phyloP scores from a whole-genome alignment of 2,329 filamentous ascomycete genomes.

The Clathrospora elynae region DNA sequence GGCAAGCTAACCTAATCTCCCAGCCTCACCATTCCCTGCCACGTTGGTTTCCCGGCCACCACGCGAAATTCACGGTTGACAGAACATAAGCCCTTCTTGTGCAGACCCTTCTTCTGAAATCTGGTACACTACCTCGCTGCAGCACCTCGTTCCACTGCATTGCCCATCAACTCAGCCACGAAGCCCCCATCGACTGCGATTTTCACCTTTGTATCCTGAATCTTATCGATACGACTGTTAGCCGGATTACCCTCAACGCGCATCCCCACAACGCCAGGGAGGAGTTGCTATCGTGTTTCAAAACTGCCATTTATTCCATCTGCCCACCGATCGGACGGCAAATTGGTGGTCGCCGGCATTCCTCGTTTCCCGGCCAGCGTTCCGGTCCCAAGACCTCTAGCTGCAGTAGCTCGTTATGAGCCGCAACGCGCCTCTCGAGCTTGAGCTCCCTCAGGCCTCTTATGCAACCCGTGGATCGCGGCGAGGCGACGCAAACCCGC shows the following conservation, averaged over 20 bases:
- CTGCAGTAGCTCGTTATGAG: slow-evolving; percentile 30
- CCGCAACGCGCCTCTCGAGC: slow-evolving; percentile 23
- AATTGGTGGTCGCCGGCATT: slow-evolving; percentile 29
- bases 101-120: slow-evolving; percentile 9
- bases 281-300: slow-evolving; percentile 35
- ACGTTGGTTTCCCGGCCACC: slow-evolving; percentile 28
- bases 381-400: slow-evolving; percentile 10
- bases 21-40: slow-evolving; percentile 25
- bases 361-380: slow-evolving; percentile 26
- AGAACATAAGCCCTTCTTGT: slow-evolving; percentile 25
- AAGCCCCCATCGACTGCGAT: slow-evolving; percentile 20
- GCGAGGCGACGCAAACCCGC: slow-evolving; percentile 26
- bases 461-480: slow-evolving; percentile 40
- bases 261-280: slow-evolving; percentile 12
- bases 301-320: slow-evolving; percentile 25
- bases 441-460: slow-evolving; percentile 34
- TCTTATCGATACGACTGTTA: slow-evolving; percentile 25
- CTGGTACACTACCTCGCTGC: slow-evolving; percentile 12
- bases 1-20: slow-evolving; percentile 21
- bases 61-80: slow-evolving; percentile 18
- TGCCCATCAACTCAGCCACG: slow-evolving; percentile 12
- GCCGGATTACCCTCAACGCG: slow-evolving; percentile 19
- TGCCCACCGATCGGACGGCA: slow-evolving; percentile 19
- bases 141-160: slow-evolving; percentile 21
- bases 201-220: slow-evolving; percentile 14